A percentile compares a stretch with the other conserved stretches of the same genome.
Conservation (phyloP, 495 filamentous ascomycete species). For the Neurospora terricola region DNA sequence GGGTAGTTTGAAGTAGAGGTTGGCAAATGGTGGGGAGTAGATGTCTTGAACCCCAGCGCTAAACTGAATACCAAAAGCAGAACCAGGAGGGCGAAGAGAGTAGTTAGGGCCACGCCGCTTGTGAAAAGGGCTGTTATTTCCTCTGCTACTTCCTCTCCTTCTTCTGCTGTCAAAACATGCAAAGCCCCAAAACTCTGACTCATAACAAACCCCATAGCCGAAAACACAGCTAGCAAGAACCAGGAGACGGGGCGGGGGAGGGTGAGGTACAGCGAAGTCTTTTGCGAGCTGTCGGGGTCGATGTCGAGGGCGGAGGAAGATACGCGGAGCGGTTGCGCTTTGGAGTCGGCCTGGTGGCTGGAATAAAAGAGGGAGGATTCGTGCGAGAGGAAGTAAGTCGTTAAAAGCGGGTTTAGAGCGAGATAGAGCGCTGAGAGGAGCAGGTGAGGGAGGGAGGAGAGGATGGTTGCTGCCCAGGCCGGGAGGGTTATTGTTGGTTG, state of each 20-base stretch:
- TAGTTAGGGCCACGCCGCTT: slow-evolving; percentile 24
- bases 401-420: slow-evolving; percentile 27
- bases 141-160: background rate
- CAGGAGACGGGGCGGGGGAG: slow-evolving; percentile 30
- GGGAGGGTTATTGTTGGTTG: background rate
- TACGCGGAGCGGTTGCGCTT: slow-evolving; percentile 28
- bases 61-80: slow-evolving; percentile 19
- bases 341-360: background rate
- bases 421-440: slow-evolving; percentile 33
- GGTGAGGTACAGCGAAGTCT: slow-evolving; percentile 28
- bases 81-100: slow-evolving; percentile 24
- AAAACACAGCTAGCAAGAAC: slow-evolving; percentile 26
- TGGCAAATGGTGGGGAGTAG: background rate
- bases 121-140: slow-evolving; percentile 16
- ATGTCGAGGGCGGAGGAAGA: slow-evolving; percentile 20
- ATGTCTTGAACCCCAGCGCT: slow-evolving; percentile 22
- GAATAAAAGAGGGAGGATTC: slow-evolving; percentile 28
- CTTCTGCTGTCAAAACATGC: background rate
- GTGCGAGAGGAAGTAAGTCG: slow-evolving; percentile 32
- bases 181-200: slow-evolving; percentile 23
- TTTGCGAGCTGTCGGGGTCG: slow-evolving; percentile 23
- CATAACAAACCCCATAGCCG: slow-evolving; percentile 25
- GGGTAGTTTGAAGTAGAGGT: background rate
- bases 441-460: slow-evolving; percentile 30
- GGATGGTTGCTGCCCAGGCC: slow-evolving; percentile 12